These are phyloP conservation scores for cucumber (Cucumis sativus) DNA, from an alignment of 306 rosid genomes.

Conservation along the genomic window Cucumber_9930_V3 NC_026660.2:2007501-2008000, in stretches of 20 bases:
- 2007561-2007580: not conserved
- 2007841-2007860: not conserved
- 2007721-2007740: not conserved
- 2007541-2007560: not conserved
- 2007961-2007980: no score
- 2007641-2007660: not conserved
- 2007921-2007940: not conserved
- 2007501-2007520: constrained; percentile 15
- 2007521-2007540: constrained; percentile 16
- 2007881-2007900: not conserved
- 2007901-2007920: not conserved
- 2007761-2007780: not conserved
- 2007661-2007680: not conserved
- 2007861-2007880: not conserved
- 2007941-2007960: not conserved
- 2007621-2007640: not conserved
- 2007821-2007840: not conserved
- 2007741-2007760: not conserved
- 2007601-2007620: not conserved
- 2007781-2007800: not conserved
- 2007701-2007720: not conserved
- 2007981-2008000: no score
- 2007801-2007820: constrained; percentile 1
- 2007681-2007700: not conserved
- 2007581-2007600: not conserved